These are phyloP conservation scores for Epichloe coenophiala DNA, from an alignment of 2,329 filamentous ascomycete genomes.

Conservation along the genomic window DNA sequence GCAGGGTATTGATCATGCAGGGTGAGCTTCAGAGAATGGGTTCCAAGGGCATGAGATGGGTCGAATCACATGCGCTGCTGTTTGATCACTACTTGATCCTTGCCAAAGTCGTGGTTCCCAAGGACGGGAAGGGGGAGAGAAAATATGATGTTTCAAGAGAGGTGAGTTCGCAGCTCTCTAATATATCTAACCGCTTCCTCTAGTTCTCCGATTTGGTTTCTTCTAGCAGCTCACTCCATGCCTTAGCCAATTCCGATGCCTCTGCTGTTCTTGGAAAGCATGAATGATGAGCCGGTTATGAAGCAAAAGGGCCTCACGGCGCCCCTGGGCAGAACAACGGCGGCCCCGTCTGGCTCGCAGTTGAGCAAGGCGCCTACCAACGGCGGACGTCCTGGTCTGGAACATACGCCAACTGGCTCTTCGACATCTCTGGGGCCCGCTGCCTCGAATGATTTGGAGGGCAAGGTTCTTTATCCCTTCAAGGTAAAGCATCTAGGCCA, in stretches of 20 bases:
- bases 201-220: constrained; percentile 2
- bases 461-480: constrained; percentile 86
- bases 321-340: constrained; percentile 44
- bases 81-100: constrained; percentile 96
- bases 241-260: constrained; percentile 83
- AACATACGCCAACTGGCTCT: constrained; percentile 53
- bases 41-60: constrained; percentile 78
- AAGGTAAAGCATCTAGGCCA: constrained; percentile 90
- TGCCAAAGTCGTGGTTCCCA: constrained; percentile 63
- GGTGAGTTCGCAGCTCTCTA: constrained; percentile 28
- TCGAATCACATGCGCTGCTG: constrained; percentile 83
- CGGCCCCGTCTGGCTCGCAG: constrained; percentile 44
- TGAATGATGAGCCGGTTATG: constrained; percentile 79
- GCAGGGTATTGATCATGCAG: constrained; percentile 74
- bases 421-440: constrained; percentile 42
- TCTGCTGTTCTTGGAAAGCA: constrained; percentile 79
- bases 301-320: constrained; percentile 65
- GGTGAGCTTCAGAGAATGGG: constrained; percentile 84
- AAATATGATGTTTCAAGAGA: constrained; percentile 92
- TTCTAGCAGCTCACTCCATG: constrained; percentile 11
- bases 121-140: constrained; percentile 57
- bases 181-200: too few relatives aligned
- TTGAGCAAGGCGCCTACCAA: constrained; percentile 42
- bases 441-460: constrained; percentile 54
- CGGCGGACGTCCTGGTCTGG: constrained; percentile 43